A percentile compares a stretch with the other conserved stretches of the same genome.
Conservation (phyloP, 805 yeast species). For the Novakomyces olei region DNA sequence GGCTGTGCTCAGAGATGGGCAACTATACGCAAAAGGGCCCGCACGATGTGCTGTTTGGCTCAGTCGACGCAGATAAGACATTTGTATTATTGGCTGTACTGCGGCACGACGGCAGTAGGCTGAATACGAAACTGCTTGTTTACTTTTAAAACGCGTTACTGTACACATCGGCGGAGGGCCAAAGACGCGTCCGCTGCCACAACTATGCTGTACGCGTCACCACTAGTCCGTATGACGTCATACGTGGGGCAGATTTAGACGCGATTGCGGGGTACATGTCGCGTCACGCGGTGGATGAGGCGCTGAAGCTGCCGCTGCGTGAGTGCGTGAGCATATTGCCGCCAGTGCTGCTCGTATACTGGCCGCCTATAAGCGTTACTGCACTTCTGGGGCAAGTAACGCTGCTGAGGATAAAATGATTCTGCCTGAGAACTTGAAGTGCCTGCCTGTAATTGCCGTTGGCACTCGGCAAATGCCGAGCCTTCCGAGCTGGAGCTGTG, state of each 20-base stretch:
- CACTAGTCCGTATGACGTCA: constrained; percentile 47
- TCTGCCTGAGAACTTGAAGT: constrained; percentile 58
- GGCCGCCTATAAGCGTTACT: constrained; percentile 40
- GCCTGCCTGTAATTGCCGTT: constrained; percentile 46
- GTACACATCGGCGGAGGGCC: constrained; percentile 58
- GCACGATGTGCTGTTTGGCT: constrained; percentile 50
- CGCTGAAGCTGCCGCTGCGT: constrained; percentile 14
- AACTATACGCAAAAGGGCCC: constrained; percentile 21
- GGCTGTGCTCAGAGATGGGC: constrained; percentile 48
- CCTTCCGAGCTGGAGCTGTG: constrained; percentile 30
- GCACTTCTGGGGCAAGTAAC: constrained; percentile 21
- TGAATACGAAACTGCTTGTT: constrained; percentile 49
- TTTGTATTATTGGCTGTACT: constrained; percentile 53
- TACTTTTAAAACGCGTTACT: constrained; percentile 81
- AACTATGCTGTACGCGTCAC: constrained; percentile 68
- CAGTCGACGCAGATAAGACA: constrained; percentile 37
- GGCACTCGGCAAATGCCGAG: constrained; percentile 44
- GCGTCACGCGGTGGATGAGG: too few relatives aligned
- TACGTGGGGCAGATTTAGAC: constrained; percentile 62
- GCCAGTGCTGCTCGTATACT: constrained; percentile 29
- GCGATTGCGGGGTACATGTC: constrained; percentile 24
- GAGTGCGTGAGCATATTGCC: constrained; percentile 16
- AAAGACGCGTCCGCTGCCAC: constrained; percentile 65
- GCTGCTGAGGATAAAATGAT: constrained; percentile 39
- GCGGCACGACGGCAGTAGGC: constrained; percentile 53